Conservation (phyloP, 768 basidiomycete species). For the Lyophyllum atratum region DNA sequence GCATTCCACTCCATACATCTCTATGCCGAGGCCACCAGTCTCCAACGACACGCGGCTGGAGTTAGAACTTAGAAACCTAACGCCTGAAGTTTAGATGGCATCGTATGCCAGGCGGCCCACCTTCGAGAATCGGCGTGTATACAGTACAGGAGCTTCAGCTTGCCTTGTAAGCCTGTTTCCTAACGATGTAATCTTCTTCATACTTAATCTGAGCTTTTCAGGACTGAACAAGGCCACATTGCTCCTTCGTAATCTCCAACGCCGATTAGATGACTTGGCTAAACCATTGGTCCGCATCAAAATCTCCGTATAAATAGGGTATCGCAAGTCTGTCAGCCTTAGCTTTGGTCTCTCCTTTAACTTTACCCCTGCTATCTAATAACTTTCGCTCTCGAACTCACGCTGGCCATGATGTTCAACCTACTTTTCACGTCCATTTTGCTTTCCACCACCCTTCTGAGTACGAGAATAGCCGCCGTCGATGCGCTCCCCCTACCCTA, state of each 20-base stretch:
- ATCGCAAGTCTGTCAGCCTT: constrained; percentile 12
- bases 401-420: constrained; percentile 37
- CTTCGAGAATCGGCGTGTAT: too few relatives aligned
- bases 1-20: not conserved
- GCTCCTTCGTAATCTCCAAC: too few relatives aligned
- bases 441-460: constrained; percentile 24
- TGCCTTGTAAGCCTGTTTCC: too few relatives aligned
- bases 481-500: constrained; percentile 29
- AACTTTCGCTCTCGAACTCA: constrained; percentile 20
- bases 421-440: constrained; percentile 21
- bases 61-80: not conserved
- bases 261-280: not conserved
- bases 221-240: not conserved
- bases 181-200: not conserved
- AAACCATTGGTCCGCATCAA: constrained; percentile 1
- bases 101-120: not conserved
- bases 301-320: constrained; percentile 11
- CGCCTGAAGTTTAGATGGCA: not conserved
- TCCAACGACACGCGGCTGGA: not conserved
- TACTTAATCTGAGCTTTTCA: not conserved
- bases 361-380: constrained; percentile 4
- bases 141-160: too few relatives aligned
- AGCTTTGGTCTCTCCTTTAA: constrained; percentile 14
- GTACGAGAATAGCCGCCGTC: constrained; percentile 21
- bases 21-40: not conserved